Evolutionary conservation across 441 rosid species (phyloP).

Genomic region (Populus hybrid): DNA sequence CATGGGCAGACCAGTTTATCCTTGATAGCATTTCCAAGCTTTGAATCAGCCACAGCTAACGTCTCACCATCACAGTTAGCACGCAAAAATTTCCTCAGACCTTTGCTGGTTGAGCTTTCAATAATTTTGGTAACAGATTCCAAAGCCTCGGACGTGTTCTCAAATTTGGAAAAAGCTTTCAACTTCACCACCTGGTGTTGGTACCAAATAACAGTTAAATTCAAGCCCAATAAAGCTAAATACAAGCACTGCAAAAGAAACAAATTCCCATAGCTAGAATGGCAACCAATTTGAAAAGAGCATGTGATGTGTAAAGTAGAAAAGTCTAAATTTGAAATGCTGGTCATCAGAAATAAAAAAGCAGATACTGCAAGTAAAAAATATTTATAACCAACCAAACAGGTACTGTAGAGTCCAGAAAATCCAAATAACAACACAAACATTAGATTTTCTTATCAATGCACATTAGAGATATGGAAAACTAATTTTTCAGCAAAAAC

Average conservation of each 20-base stretch:
- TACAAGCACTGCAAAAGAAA: neutral
- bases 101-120: slow-evolving; percentile 66
- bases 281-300: neutral
- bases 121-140: slow-evolving; percentile 68
- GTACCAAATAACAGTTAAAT: slow-evolving; percentile 6
- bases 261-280: neutral
- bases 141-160: slow-evolving; percentile 83
- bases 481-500: neutral
- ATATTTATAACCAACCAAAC: neutral
- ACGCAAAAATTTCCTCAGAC: slow-evolving; percentile 67
- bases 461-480: neutral
- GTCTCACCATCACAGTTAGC: slow-evolving; percentile 68
- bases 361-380: neutral
- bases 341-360: neutral
- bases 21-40: slow-evolving; percentile 91
- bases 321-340: neutral
- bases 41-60: slow-evolving; percentile 81
- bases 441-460: neutral
- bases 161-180: slow-evolving; percentile 80
- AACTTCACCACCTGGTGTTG: slow-evolving; percentile 63
- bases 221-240: neutral
- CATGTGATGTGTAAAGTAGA: neutral
- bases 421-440: neutral
- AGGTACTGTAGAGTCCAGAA: neutral
- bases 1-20: slow-evolving; percentile 65